Evolutionary conservation across 768 basidiomycete species (phyloP).

Genomic region (Coprinopsis strossmayeri): DNA sequence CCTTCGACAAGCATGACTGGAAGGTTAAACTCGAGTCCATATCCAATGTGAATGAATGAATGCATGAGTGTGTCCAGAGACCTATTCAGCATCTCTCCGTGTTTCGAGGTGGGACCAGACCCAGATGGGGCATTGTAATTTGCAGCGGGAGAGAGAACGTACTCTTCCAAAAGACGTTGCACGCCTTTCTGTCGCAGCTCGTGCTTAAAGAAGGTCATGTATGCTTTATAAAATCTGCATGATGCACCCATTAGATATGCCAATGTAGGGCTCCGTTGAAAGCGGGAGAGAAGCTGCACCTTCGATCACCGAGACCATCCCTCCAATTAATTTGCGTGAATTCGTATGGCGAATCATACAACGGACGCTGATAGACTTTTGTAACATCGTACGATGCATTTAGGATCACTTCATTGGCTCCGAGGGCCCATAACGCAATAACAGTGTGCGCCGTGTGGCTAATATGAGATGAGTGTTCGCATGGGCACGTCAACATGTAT

Average conservation of each 20-base stretch:
- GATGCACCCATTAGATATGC: background rate
- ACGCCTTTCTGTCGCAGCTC: background rate
- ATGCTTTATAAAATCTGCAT: background rate
- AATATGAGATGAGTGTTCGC: no score
- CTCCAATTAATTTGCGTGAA: slow-evolving; percentile 43
- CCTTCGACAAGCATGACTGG: slow-evolving; percentile 60
- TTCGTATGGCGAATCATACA: slow-evolving; percentile 34
- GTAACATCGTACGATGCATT: slow-evolving; percentile 25
- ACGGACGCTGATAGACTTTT: slow-evolving; percentile 25
- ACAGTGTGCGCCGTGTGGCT: background rate
- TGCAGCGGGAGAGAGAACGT: background rate
- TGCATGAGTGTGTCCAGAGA: slow-evolving; percentile 52
- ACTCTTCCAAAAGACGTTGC: background rate
- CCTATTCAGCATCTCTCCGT: slow-evolving; percentile 44
- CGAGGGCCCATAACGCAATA: background rate
- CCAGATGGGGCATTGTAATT: background rate
- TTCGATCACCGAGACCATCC: slow-evolving; percentile 49
- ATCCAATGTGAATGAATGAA: slow-evolving; percentile 58
- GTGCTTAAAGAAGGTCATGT: background rate
- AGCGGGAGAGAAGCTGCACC: slow-evolving; percentile 22
- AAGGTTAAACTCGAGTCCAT: slow-evolving; percentile 54
- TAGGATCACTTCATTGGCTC: background rate
- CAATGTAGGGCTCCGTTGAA: no score
- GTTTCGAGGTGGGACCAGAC: background rate
- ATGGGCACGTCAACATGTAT: no score